Conservation (phyloP, 768 basidiomycete species). For the Rossbeevera mucosa region DNA sequence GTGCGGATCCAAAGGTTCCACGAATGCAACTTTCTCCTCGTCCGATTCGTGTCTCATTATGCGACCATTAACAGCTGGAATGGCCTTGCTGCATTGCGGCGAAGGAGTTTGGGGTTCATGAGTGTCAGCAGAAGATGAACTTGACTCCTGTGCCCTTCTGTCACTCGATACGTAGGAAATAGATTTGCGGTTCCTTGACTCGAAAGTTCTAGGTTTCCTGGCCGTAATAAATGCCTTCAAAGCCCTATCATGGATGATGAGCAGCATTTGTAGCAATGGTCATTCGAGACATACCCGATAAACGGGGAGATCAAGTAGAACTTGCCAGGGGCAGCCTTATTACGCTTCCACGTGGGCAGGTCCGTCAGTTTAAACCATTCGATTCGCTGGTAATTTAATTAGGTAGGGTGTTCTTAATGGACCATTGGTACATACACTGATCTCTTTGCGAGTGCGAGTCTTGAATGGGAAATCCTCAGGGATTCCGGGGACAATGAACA, state of each 20-base stretch:
- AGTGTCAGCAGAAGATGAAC: slow-evolving; percentile 60
- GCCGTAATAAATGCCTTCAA: slow-evolving; percentile 66
- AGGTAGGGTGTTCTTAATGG: slow-evolving; percentile 6
- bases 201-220: slow-evolving; percentile 48
- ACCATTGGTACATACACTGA: slow-evolving; percentile 62
- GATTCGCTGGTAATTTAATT: slow-evolving; percentile 65
- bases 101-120: slow-evolving; percentile 62
- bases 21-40: slow-evolving; percentile 23
- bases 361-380: slow-evolving; percentile 91
- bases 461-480: slow-evolving; percentile 86
- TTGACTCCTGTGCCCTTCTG: slow-evolving; percentile 52
- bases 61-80: slow-evolving; percentile 18
- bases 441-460: slow-evolving; percentile 96
- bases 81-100: slow-evolving; percentile 47
- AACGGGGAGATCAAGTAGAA: slow-evolving; percentile 97
- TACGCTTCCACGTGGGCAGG: slow-evolving; percentile 89
- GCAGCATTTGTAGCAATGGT: background rate
- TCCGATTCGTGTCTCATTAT: slow-evolving; percentile 31
- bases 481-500: slow-evolving; percentile 86
- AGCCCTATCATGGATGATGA: slow-evolving; percentile 13
- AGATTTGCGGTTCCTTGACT: slow-evolving; percentile 34
- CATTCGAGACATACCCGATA: slow-evolving; percentile 58
- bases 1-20: slow-evolving; percentile 56
- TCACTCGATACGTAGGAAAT: slow-evolving; percentile 25
- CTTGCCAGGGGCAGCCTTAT: slow-evolving; percentile 63